Base-by-base conservation (phyloP, 2,329 filamentous ascomycete species). In the Aspergillus novoparasiticus region DNA sequence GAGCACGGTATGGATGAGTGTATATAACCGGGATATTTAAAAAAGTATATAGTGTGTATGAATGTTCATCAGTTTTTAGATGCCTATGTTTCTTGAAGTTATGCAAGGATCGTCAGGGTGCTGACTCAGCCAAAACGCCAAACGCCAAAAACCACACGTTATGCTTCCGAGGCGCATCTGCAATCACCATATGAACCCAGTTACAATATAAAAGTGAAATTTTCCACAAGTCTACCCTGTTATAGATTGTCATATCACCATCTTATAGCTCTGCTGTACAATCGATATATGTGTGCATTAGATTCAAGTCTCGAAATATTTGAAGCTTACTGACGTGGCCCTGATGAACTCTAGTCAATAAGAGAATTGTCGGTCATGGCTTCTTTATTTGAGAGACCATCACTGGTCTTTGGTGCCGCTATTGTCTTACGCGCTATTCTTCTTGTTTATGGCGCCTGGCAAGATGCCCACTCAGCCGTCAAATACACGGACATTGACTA, bases 401-500 rank as follows among this genome's bases (percentile, higher is more conserved):
- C 69, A 11, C 67, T 72, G 8, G 69, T 82, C 19, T 77, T 81
- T 59, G 57, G 73, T 36, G 68, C 71, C 26, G 78, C 80, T 12
- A 71, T 89, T 59, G 71, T 89, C 55, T 85, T 99, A 28, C 92
- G 95, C 64, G 75, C 87, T 6, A 76, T 82, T 36, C 88, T 99
- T 66, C 86, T 98, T 57, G 76, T 96, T 72, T 98, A 98, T 77
- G 94, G 95, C 63, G 86, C 93, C 64, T 94, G 92, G 84, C 95
- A 99, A 81, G 95, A 99, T 80, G 90, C 92, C 64, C 85, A 94
- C 80, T 96, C 93, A 9, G 89, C 94, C 16, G 82, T 99, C 74
- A 98, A 98, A 81, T 99, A 98, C 83, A 99, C 95, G 58, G 95
- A 99, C 80, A 97, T 99, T 72, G 95, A 99, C 84, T 99, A 99